phyloP scores from a whole-genome alignment of 345 rosid species.

The Psidium friedrichsthalianum region DNA sequence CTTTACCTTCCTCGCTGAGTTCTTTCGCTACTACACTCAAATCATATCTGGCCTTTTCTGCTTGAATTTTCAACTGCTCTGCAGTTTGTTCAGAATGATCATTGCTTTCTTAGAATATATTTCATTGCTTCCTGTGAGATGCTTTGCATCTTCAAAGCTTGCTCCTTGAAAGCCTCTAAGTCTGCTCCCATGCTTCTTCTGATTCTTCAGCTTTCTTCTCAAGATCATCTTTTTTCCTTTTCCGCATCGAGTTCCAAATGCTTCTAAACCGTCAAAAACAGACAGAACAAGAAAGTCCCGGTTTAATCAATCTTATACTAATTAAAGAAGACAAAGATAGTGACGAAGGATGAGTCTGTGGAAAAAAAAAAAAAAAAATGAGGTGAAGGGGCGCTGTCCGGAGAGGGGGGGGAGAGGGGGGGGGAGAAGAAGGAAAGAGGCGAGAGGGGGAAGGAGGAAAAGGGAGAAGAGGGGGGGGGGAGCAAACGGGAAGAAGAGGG shows the following conservation, averaged over 20 bases:
- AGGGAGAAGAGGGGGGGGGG: too few species aligned
- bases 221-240: slow-evolving; percentile 28
- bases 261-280: slow-evolving; percentile 16
- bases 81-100: slow-evolving; percentile 48
- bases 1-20: slow-evolving; percentile 60
- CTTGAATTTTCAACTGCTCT: slow-evolving; percentile 62
- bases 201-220: slow-evolving; percentile 30
- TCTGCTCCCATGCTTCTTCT: slow-evolving; percentile 77
- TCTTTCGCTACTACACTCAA: slow-evolving; percentile 49
- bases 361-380: too few species aligned
- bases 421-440: too few species aligned
- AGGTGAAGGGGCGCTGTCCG: too few species aligned
- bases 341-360: not conserved
- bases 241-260: slow-evolving; percentile 55
- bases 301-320: not conserved
- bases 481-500: too few species aligned
- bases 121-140: slow-evolving; percentile 66
- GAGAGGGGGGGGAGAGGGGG: too few species aligned
- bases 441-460: too few species aligned
- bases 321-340: not conserved
- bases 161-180: slow-evolving; percentile 63
- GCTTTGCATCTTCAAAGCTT: slow-evolving; percentile 64
- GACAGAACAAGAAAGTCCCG: not conserved
- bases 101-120: slow-evolving; percentile 51
- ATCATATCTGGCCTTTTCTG: slow-evolving; percentile 68